Percentiles rank a stretch among this genome's conserved stretches.
These are phyloP conservation scores for Melanomma pulvis-pyrius DNA, from an alignment of 495 filamentous ascomycete genomes.

Conservation along the genomic window DNA sequence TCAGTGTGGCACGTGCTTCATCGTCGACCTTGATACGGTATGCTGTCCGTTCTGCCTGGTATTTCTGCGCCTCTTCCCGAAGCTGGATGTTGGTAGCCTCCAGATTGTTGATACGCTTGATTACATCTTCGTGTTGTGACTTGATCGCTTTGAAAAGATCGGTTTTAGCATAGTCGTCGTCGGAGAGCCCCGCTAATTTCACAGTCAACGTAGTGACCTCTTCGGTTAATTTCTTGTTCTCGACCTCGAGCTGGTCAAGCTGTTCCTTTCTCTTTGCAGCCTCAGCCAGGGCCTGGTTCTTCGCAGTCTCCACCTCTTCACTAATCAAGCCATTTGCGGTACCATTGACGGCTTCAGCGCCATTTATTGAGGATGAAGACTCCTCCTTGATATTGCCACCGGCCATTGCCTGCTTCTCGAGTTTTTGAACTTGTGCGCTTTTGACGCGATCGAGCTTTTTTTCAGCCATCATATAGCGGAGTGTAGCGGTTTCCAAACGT, in stretches of 20 bases:
- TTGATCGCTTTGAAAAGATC: conserved; percentile 91
- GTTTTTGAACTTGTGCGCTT: conserved; percentile 85
- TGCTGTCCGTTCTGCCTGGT: conserved; percentile 79
- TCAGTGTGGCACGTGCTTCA: conserved; percentile 68
- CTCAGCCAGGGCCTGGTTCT: conserved; percentile 71
- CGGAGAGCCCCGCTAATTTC: conserved; percentile 70
- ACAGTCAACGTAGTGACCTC: conserved; percentile 72
- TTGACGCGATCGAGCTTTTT: conserved; percentile 86
- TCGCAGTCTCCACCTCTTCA: conserved; percentile 66
- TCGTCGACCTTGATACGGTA: conserved; percentile 78
- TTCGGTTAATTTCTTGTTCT: conserved; percentile 77
- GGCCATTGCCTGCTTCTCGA: conserved; percentile 85
- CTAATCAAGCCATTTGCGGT: conserved; percentile 51
- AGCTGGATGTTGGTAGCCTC: conserved; percentile 86
- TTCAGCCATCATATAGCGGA: conserved; percentile 91
- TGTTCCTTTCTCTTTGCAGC: conserved; percentile 85
- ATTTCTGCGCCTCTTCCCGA: conserved; percentile 79
- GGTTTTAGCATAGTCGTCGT: conserved; percentile 91
- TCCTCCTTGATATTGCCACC: conserved; percentile 49
- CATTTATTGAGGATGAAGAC: conserved; percentile 47
- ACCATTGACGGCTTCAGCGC: conserved; percentile 58
- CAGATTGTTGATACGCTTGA: conserved; percentile 86
- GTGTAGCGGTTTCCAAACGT: conserved; percentile 78
- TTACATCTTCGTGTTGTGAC: conserved; percentile 86
- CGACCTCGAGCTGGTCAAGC: conserved; percentile 71